Evolutionary conservation across 768 basidiomycete species (phyloP).

Genomic region (Hypholoma sublateritium): DNA sequence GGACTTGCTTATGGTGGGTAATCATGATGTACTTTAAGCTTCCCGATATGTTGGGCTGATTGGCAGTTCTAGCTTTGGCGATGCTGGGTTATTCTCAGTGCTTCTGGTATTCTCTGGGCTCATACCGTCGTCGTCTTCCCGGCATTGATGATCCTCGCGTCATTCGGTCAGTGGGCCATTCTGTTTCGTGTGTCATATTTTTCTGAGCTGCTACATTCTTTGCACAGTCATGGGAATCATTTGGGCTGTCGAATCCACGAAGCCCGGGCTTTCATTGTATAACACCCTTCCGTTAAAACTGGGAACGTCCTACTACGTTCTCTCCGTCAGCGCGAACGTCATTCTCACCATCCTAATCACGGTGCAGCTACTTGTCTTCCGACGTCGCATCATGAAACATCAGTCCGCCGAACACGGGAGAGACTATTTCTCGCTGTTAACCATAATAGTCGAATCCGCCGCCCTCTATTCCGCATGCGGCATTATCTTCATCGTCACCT

Average conservation of each 20-base stretch:
- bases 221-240: conserved; percentile 34
- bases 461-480: conserved; percentile 39
- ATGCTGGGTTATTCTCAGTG: conserved; percentile 44
- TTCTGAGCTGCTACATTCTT: not conserved
- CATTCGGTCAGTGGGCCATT: conserved; percentile 32
- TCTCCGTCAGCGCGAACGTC: conserved; percentile 38
- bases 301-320: conserved; percentile 34
- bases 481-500: conserved; percentile 36
- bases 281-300: conserved; percentile 29
- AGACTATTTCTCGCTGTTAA: conserved; percentile 32
- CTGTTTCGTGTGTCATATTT: not conserved
- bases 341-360: conserved; percentile 35
- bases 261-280: conserved; percentile 37
- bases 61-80: conserved; percentile 34
- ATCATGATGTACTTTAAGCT: not conserved
- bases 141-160: conserved; percentile 30
- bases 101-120: conserved; percentile 26
- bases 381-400: conserved; percentile 23
- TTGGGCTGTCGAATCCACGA: conserved; percentile 39
- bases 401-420: conserved; percentile 32
- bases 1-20: conserved; percentile 39
- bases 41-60: too few species aligned
- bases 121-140: conserved; percentile 34
- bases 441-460: conserved; percentile 41
- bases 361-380: conserved; percentile 29